Evolutionary conservation across 2,329 filamentous ascomycete genomes (phyloP).

Genomic region (Penicillium glabrum): DNA sequence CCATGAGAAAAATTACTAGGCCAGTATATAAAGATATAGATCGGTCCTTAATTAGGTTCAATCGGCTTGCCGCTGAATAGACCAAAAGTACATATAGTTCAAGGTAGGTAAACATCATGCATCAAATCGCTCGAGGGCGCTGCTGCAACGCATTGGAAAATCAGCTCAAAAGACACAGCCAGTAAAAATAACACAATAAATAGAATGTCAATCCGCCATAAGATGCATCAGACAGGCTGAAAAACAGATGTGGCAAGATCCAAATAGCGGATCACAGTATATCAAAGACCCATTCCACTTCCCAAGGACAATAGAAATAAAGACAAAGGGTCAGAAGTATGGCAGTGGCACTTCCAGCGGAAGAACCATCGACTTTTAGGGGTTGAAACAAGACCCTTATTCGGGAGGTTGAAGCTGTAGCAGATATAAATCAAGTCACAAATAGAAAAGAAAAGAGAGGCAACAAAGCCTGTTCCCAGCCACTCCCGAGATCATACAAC

Average conservation of each 20-base stretch:
- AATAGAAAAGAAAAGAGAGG: not conserved
- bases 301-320: not conserved
- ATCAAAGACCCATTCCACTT: not conserved
- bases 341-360: not conserved
- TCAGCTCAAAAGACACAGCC: not conserved
- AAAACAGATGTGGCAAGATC: slow-evolving; percentile 1
- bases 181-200: not conserved
- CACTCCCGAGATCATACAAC: slow-evolving; percentile 1
- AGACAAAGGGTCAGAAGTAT: not conserved
- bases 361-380: not conserved
- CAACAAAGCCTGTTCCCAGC: not conserved
- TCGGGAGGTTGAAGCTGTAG: not conserved
- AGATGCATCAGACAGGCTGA: slow-evolving; percentile 6
- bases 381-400: not conserved
- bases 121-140: slow-evolving; percentile 3
- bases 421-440: not conserved
- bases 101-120: slow-evolving; percentile 1
- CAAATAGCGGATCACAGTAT: not conserved
- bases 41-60: not conserved
- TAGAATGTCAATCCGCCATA: slow-evolving; percentile 3
- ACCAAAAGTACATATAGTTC: slow-evolving; percentile 1
- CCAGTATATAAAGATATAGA: not conserved
- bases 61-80: not conserved
- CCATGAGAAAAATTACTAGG: not conserved
- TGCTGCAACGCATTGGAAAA: not conserved